A percentile compares a stretch with the other conserved stretches of the same genome.
Conservation (phyloP, 352 stramenopile species). For the Globisporangium ultimum region DNA sequence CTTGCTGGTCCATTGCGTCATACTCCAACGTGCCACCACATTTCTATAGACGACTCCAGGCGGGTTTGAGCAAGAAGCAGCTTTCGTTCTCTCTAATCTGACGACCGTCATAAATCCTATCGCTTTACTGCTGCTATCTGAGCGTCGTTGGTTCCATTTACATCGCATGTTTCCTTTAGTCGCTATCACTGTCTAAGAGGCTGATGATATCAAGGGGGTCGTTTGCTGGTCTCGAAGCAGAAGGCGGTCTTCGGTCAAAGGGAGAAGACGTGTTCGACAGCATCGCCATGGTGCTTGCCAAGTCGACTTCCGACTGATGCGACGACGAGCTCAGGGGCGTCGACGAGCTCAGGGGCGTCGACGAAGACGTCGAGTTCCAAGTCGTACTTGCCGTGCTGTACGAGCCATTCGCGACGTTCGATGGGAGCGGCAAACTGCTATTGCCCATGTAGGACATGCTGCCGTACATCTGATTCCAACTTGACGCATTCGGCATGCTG, state of each 20-base stretch:
- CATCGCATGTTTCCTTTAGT: constrained; percentile 21
- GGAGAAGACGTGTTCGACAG: constrained; percentile 56
- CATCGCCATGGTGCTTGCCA: constrained; percentile 62
- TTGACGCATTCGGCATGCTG: constrained; percentile 21
- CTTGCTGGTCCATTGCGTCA: no score
- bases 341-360: constrained; percentile 1
- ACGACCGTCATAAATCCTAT: no score
- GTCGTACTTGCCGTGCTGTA: constrained; percentile 3
- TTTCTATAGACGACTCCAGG: no score
- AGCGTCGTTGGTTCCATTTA: background rate
- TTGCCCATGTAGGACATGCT: constrained; percentile 21
- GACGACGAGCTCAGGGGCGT: constrained; percentile 6
- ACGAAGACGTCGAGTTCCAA: constrained; percentile 11
- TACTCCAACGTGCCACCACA: no score
- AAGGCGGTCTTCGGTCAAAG: constrained; percentile 27
- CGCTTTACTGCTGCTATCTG: background rate
- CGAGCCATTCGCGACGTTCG: background rate
- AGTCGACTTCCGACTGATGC: constrained; percentile 38
- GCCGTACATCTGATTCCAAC: constrained; percentile 31
- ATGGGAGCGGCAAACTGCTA: constrained; percentile 14
- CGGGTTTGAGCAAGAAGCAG: no score
- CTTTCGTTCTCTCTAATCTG: no score
- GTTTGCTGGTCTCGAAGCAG: constrained; percentile 1
- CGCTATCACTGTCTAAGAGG: constrained; percentile 78
- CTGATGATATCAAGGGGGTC: constrained; percentile 67